Conservation (phyloP, 176 grass and related monocot genomes). For the Oryza coarctata region DNA sequence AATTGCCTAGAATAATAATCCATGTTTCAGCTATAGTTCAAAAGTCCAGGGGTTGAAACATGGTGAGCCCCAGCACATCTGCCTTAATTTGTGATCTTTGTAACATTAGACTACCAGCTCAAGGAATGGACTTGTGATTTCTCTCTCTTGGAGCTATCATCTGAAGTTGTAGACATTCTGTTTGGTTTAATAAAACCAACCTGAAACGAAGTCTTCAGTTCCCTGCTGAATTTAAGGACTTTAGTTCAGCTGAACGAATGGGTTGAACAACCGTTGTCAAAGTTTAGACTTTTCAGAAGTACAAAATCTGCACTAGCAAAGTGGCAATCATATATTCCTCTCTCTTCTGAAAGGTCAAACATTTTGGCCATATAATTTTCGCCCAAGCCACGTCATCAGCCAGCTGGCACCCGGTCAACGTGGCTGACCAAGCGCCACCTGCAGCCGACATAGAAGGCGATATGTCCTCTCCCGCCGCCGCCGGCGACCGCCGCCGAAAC, state of each 20-base stretch:
- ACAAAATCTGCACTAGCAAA: background rate
- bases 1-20: background rate
- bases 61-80: background rate
- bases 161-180: background rate
- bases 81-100: background rate
- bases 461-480: background rate
- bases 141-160: background rate
- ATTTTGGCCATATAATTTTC: background rate
- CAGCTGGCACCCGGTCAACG: background rate
- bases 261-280: background rate
- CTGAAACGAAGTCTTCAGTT: background rate
- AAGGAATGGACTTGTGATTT: background rate
- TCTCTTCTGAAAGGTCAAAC: background rate
- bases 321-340: background rate
- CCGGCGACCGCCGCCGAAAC: background rate
- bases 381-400: background rate
- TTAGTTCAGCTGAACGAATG: background rate
- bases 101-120: background rate
- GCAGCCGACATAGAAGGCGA: background rate
- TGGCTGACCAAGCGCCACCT: background rate
- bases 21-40: conserved; percentile 5
- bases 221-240: background rate
- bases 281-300: background rate
- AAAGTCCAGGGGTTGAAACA: background rate
- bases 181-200: background rate